Evolutionary conservation across 202 grass and related monocot species (phyloP), one percentile per base, ranked within the genome.

Genomic region (Bolboschoenoplectus hybrid): DNA sequence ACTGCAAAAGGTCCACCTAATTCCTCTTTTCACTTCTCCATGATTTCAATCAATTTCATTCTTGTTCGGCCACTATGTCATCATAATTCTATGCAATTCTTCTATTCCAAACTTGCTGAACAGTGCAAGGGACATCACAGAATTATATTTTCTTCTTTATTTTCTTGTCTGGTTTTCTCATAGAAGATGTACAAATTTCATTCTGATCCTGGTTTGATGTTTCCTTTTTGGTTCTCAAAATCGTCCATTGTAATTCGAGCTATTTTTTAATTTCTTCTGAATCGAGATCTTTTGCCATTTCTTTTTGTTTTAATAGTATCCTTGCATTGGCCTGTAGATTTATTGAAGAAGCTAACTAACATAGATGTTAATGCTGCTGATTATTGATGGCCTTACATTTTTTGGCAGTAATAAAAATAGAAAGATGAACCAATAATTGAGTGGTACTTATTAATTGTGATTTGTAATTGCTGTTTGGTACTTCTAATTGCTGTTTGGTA

Each of bases 111-210:
- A 45, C 8, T 74, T 74, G 70, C 70, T 19, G 6, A 19, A 32
- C 70, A 49, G 8, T 44, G 45, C 0, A 74, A 74, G 52, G 38
- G 60, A 84, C 41, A 44, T 69, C 19, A 52, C 19, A 70, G 50
- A 84, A 43, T 57, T 84, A 43, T 34, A 14, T 56, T 41, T 67
- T 63, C 57, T 82, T 40, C 34, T 36, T 70, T 14, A 11, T 84
- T 84, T 69, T 9, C 36, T 67, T 70, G 36, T 16, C 36, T 68
- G 46, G 36, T 55, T 55, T 70, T 84, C 38, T 35, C 9, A 40
- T 56, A 34, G 32, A 84, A 11, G 62, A 50, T 84, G 81, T 84
- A 86, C 72, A 86, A 79, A 77, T 63, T 80, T 80, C 26, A 10
- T 74, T 66, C 52, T 50, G 58, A 76, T 86, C 41, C 50, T 86